Evolutionary conservation across 1,284 basidiomycete genomes (phyloP), one percentile per base, ranked within the genome.

Genomic region (Mycena citricolor): DNA sequence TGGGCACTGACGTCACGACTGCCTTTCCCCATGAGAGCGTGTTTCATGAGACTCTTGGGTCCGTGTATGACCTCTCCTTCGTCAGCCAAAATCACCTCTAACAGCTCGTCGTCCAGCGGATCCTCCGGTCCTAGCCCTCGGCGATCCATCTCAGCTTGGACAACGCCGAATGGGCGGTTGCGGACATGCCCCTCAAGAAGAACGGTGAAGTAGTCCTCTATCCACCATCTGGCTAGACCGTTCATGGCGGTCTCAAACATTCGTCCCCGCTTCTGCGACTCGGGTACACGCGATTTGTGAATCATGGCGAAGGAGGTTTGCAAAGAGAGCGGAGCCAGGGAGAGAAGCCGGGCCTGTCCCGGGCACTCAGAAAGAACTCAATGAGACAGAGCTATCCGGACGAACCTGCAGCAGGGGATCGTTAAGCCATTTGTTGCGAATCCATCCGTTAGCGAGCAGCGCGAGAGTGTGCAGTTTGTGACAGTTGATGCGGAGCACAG

Each of bases 1-100:
- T 95, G 91, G 0, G 92, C 88, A 48, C 89, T 90, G 28, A 85
- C 81, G 64, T 99, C 95, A 48, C 91, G 75, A 16, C 86, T 90
- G 3, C 94, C 97, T 44, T 70, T 74, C 45, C 78, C 77, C 73
- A 86, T 83, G 12, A 95, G 67, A 1, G 84, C 84, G 58, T 93
- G 90, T 60, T 94, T 93, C 83, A 92, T 91, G 30, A 97, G 70
- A 51, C 90, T 94, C 59, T 92, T 91, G 17, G 79, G 71, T 35
- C 83, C 86, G 26, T 82, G 72, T 22, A 97, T 79, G 5, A 74
- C 61, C 64, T 97, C 93, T 40, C 74, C 71, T 19, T 79, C 76
- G 43, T 79, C 70, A 36, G 76, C 71, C 1, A 74, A 49, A n/a
- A 70, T 59, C 47, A 79, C 73, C 57, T 77, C 57, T 12, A 74